phyloP scores from a whole-genome alignment of 352 stramenopile genomes.

The Phytophthora litchii region DNA sequence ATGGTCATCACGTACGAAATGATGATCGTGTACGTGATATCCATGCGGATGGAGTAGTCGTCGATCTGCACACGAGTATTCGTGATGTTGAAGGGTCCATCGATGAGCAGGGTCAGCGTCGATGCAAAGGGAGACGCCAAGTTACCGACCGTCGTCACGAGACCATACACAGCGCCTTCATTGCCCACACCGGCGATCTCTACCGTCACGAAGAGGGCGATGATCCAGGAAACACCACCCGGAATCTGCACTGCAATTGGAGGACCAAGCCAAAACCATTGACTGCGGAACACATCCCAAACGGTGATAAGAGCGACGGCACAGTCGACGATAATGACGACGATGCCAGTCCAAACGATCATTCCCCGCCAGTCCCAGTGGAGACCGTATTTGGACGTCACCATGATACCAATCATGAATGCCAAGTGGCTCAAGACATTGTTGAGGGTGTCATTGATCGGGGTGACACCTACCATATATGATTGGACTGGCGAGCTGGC shows the following conservation, averaged over 20 bases:
- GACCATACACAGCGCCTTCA: conserved; percentile 22
- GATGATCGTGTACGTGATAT: conserved; percentile 17
- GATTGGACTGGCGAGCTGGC: conserved; percentile 8
- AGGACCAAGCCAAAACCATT: conserved; percentile 25
- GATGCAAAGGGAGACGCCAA: conserved; percentile 19
- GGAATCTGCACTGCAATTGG: conserved; percentile 24
- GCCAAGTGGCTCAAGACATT: conserved; percentile 8
- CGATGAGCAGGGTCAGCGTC: conserved; percentile 19
- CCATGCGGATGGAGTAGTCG: conserved; percentile 1
- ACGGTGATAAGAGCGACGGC: conserved; percentile 19
- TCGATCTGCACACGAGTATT: conserved; percentile 11
- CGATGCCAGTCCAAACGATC: conserved; percentile 19
- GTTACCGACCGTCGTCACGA: conserved; percentile 22
- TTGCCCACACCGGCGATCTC: conserved; percentile 24
- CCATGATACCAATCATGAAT: conserved; percentile 23
- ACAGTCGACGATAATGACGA: conserved; percentile 21
- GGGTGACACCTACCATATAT: conserved; percentile 12
- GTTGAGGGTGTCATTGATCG: conserved; percentile 10
- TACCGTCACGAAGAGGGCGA: conserved; percentile 25
- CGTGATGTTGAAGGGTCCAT: conserved; percentile 23
- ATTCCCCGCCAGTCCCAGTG: conserved; percentile 24
- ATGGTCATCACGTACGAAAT: conserved; percentile 24
- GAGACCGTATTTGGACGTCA: conserved; percentile 28
- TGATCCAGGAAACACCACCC: conserved; percentile 18
- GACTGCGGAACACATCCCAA: conserved; percentile 25